A percentile compares a stretch with the other conserved stretches of the same genome.
Conservation (phyloP, 1,284 basidiomycete species). For the Heterobasidion occidentale region DNA sequence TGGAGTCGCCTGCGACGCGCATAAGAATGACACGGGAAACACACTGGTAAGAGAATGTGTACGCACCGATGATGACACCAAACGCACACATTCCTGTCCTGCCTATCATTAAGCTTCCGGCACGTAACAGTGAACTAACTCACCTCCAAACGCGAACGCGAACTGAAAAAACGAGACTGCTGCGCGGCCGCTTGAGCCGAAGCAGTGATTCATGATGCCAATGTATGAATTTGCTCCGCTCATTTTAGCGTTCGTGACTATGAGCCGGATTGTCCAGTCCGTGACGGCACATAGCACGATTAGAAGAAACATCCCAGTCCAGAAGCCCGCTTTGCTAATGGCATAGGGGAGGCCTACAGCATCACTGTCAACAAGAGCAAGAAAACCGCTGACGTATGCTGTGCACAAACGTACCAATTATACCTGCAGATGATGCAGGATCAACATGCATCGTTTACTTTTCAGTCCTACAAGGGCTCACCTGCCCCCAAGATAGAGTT, state of each 20-base stretch:
- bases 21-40: slow-evolving; percentile 4
- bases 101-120: not conserved
- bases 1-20: slow-evolving; percentile 69
- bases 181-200: slow-evolving; percentile 80
- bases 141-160: slow-evolving; percentile 93
- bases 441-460: not conserved
- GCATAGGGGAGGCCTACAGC: slow-evolving; percentile 84
- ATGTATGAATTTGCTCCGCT: slow-evolving; percentile 92
- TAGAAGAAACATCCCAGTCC: slow-evolving; percentile 79
- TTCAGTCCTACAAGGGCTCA: slow-evolving; percentile 22
- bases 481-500: slow-evolving; percentile 97
- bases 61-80: slow-evolving; percentile 77
- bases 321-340: slow-evolving; percentile 86
- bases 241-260: slow-evolving; percentile 93
- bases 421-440: slow-evolving; percentile 38
- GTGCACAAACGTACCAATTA: slow-evolving; percentile 58
- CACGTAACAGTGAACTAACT: slow-evolving; percentile 13
- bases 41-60: slow-evolving; percentile 3
- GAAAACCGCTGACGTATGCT: not conserved
- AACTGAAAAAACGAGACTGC: slow-evolving; percentile 98
- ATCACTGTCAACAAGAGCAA: not conserved
- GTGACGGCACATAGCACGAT: slow-evolving; percentile 79
- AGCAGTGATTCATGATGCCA: slow-evolving; percentile 94
- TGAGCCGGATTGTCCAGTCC: slow-evolving; percentile 97
- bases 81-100: slow-evolving; percentile 87